Evolutionary conservation across 108 stramenopile genomes (phyloP).

Genomic region (Schizochytrium sp.): DNA sequence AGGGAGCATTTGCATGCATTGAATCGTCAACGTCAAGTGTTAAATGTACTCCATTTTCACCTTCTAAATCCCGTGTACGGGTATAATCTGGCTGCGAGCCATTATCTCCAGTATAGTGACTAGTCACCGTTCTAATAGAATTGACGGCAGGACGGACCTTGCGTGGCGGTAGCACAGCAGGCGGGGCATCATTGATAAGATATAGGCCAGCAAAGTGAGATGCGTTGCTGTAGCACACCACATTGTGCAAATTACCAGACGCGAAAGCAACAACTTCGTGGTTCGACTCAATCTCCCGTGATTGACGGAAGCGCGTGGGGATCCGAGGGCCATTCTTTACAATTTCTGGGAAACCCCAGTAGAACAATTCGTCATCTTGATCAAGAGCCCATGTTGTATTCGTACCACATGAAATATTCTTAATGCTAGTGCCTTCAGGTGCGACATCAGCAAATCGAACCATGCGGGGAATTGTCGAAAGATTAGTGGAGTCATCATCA

Average conservation of each 20-base stretch:
- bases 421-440: background rate
- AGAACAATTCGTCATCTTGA: background rate
- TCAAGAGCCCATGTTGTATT: conserved; percentile 19
- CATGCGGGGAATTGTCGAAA: conserved; percentile 29
- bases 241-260: background rate
- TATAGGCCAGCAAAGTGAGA: background rate
- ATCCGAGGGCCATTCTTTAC: background rate
- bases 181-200: background rate
- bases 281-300: background rate
- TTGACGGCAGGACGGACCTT: background rate
- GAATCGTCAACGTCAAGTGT: too few species aligned
- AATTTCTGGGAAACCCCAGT: conserved; percentile 36
- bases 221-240: conserved; percentile 5
- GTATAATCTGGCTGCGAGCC: too few species aligned
- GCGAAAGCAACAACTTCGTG: background rate
- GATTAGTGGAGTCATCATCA: background rate
- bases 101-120: background rate
- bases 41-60: too few species aligned
- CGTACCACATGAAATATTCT: background rate
- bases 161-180: conserved; percentile 29
- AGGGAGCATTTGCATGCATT: too few species aligned
- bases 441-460: background rate
- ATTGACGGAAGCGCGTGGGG: background rate
- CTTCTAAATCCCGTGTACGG: too few species aligned
- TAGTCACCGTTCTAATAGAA: background rate